Percentiles rank a stretch among this genome's conserved stretches.
Evolutionary conservation across 2,329 filamentous ascomycete species (phyloP).

Genomic region (Incumbomyces delicatus): DNA sequence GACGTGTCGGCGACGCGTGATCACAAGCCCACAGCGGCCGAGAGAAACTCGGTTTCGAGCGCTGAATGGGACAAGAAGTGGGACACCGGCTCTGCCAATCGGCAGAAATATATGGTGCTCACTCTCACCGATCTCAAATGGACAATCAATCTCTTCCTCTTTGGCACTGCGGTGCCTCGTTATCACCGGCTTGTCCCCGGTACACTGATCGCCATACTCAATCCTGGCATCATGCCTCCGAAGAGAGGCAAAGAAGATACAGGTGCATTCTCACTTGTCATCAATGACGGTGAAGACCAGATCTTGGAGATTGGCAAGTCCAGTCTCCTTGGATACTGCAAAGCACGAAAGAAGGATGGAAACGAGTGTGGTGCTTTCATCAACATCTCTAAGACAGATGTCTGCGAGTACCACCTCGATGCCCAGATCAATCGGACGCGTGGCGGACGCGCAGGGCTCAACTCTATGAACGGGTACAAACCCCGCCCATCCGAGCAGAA

Average conservation of each 20-base stretch:
- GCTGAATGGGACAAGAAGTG: constrained; percentile 35
- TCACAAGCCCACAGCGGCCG: constrained; percentile 33
- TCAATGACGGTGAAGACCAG: constrained; percentile 78
- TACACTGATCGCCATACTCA: constrained; percentile 85
- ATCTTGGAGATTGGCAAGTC: constrained; percentile 80
- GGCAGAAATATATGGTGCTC: constrained; percentile 86
- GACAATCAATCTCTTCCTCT: constrained; percentile 86
- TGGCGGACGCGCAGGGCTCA: constrained; percentile 66
- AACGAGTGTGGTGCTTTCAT: constrained; percentile 74
- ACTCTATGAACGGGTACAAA: constrained; percentile 42
- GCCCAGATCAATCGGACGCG: constrained; percentile 63
- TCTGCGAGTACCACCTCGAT: constrained; percentile 88
- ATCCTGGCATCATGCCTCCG: constrained; percentile 83
- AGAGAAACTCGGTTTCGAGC: constrained; percentile 30
- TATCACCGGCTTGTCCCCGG: constrained; percentile 92
- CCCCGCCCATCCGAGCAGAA: constrained; percentile 8
- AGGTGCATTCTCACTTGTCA: constrained; percentile 73
- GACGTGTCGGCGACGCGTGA: constrained; percentile 74
- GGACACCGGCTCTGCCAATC: constrained; percentile 45
- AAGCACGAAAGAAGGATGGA: constrained; percentile 74
- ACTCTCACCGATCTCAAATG: constrained; percentile 79
- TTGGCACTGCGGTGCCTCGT: constrained; percentile 77
- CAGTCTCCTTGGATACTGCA: constrained; percentile 81
- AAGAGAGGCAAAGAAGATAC: constrained; percentile 64
- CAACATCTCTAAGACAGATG: constrained; percentile 76